A percentile compares a stretch with the other conserved stretches of the same genome.
Conservation (phyloP, 495 filamentous ascomycete genomes). For the Xylaria telfairii region DNA sequence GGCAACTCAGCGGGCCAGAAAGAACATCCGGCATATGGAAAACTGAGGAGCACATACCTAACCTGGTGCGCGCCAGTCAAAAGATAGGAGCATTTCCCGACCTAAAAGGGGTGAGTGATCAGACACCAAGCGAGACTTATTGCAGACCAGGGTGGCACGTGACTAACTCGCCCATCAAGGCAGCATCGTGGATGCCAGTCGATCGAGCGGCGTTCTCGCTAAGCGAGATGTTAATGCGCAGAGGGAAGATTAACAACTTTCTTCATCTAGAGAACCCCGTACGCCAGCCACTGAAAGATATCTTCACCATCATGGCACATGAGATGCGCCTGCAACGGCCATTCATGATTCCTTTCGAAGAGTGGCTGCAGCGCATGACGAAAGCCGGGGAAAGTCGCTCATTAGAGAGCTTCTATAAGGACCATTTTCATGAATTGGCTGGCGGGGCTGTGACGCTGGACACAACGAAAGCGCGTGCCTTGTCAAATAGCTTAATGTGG, state of each 20-base stretch:
- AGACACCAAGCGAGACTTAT: neutral
- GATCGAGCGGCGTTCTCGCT: slow-evolving; percentile 42
- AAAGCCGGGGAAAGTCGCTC: slow-evolving; percentile 32
- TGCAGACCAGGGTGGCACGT: neutral
- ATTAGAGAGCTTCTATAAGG: slow-evolving; percentile 36
- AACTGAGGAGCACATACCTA: slow-evolving; percentile 47
- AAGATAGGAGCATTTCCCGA: slow-evolving; percentile 43
- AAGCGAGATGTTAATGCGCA: slow-evolving; percentile 40
- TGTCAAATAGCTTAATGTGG: slow-evolving; percentile 29
- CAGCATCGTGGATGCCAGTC: slow-evolving; percentile 49
- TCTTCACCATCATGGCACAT: slow-evolving; percentile 34
- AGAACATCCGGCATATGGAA: slow-evolving; percentile 34
- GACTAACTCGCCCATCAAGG: slow-evolving; percentile 27
- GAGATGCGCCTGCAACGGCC: slow-evolving; percentile 31
- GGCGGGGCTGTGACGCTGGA: slow-evolving; percentile 36
- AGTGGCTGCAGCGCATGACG: slow-evolving; percentile 41
- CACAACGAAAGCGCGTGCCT: slow-evolving; percentile 29
- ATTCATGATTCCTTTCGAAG: slow-evolving; percentile 35
- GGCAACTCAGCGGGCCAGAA: slow-evolving; percentile 42
- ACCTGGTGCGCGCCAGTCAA: slow-evolving; percentile 44
- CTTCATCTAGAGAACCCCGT: slow-evolving; percentile 51
- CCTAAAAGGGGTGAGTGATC: slow-evolving; percentile 45
- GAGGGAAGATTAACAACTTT: slow-evolving; percentile 27
- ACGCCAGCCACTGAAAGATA: slow-evolving; percentile 43
- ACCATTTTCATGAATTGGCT: slow-evolving; percentile 38